Base-by-base conservation (phyloP, 1,284 basidiomycete species). In the Ceratobasidium sp. region DNA sequence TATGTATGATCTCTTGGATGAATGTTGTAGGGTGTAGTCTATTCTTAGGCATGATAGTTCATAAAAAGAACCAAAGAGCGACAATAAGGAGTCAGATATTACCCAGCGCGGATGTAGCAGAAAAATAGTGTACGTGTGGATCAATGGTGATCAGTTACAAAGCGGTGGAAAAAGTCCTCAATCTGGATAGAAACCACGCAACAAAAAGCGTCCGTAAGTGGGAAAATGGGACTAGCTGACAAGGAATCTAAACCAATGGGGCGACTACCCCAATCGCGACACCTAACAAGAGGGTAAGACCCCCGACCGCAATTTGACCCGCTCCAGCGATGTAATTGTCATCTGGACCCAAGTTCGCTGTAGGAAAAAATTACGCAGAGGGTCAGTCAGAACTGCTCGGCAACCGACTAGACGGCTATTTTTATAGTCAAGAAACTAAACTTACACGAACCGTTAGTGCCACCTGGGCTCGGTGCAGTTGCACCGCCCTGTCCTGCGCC, bases 281-380 rank as follows among this genome's bases (percentile, higher is more conserved):
- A n/a, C 62, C 62, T 15, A 65, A n/a, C 17, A 49, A 34, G 6
- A 65, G 25, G 4, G 62, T 53, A 10, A 65, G 25, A 35, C 62
- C 50, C 5, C 62, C 62, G 6, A 54, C 50, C 20, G 50, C 50
- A 13, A 65, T 34, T 32, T 54, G 47, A 17, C 50, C 31, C 45
- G 50, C 50, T 1, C 62, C 62, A 20, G 62, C 25, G 17, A 54
- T 65, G 27, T 65, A 65, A 15, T 12, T n/a, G 17, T 65, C 62
- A 31, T 65, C 62, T 29, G 62, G 62, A 31, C 62, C 62, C 17
- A 31, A 22, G 17, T 47, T 49, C 5, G 57, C 57, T 62, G n/a
- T n/a, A n/a, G n/a, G n/a, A 7, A 25, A 53, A 54, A 42, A 32
- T 25, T 5, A 32, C 42, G 15, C 35, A 54, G n/a, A 20, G 25